Evolutionary conservation across 768 basidiomycete species (phyloP).

Genomic region (Suillus sp.): DNA sequence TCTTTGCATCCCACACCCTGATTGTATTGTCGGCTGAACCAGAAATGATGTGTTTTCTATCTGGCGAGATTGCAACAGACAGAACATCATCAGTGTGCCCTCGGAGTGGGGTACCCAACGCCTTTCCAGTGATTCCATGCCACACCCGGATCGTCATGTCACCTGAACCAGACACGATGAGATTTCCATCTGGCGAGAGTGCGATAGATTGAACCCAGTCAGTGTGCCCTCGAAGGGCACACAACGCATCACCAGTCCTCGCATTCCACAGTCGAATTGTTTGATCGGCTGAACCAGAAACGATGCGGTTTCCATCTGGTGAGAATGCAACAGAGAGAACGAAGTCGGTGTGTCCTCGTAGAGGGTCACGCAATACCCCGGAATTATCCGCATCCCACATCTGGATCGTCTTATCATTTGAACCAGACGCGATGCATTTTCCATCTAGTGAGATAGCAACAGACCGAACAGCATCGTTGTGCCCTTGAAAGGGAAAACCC

Average conservation of each 20-base stretch:
- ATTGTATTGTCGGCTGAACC: not conserved
- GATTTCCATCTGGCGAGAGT: constrained; percentile 7
- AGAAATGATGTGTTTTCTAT: not conserved
- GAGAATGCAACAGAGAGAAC: not conserved
- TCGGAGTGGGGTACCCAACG: not conserved
- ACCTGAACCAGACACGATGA: constrained; percentile 10
- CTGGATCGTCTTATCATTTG: constrained; percentile 8
- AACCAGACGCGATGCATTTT: constrained; percentile 6
- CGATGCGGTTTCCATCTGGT: not conserved
- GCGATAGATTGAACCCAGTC: constrained; percentile 1
- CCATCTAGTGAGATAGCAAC: constrained; percentile 1
- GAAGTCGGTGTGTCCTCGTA: not conserved
- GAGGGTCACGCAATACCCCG: too few relatives aligned
- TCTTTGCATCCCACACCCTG: constrained; percentile 1
- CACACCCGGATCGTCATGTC: constrained; percentile 7
- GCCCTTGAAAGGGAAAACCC: too few relatives aligned
- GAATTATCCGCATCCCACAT: too few relatives aligned
- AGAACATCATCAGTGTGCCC: not conserved
- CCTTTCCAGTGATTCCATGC: not conserved
- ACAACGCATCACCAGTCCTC: not conserved
- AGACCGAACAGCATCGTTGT: not conserved
- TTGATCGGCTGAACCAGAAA: not conserved
- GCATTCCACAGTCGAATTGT: not conserved
- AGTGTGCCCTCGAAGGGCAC: not conserved
- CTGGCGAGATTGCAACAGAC: not conserved